Evolutionary conservation across 2,329 filamentous ascomycete genomes (phyloP), one percentile per base, ranked within the genome.

Genomic region (Anisogramma anomala): DNA sequence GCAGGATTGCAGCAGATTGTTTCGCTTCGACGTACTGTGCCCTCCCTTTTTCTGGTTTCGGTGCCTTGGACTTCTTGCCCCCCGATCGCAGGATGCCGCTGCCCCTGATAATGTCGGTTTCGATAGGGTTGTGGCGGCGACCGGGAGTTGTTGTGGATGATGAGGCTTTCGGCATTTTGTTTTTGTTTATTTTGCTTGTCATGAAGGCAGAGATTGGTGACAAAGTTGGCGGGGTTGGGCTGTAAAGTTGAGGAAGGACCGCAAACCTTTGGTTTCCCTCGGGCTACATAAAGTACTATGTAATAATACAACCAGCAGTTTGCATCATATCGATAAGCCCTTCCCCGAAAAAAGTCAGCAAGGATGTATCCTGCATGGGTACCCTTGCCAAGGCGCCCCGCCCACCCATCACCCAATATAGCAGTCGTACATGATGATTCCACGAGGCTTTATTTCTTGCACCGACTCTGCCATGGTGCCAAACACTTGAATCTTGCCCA

Each of bases 61-160:
- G n/a, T n/a, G n/a, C 78, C 70, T 88, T 79, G 58, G 78, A 77
- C 23, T 47, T 47, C 34, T 41, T 44, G 2, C 37, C 27, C 7
- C 34, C 45, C 19, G 45, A 36, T 65, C 88, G 77, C 55, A 89
- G 60, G 50, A 79, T 67, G 46, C 80, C 71, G 43, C 79, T 72
- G 51, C 85, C 43, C 13, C 46, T 70, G 52, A 81, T 64, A 57
- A 96, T 71, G 55, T 96, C 91, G 56, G 94, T 84, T 53, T 89
- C 82, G 46, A 98, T 81, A 30, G 89, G 88, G 52, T 93, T 93
- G 65, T 95, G 89, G 50, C 84, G 79, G 55, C 81, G 77, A 46
- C 69, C 69, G 51, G 69, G 69, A 57, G 71, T 76, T 43, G 68
- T 69, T 50, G 68, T 71, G 14, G 75, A 69, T 43, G 74, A 73